phyloP scores from a whole-genome alignment of 2,329 filamentous ascomycete genomes.

The Fusarium udum region DNA sequence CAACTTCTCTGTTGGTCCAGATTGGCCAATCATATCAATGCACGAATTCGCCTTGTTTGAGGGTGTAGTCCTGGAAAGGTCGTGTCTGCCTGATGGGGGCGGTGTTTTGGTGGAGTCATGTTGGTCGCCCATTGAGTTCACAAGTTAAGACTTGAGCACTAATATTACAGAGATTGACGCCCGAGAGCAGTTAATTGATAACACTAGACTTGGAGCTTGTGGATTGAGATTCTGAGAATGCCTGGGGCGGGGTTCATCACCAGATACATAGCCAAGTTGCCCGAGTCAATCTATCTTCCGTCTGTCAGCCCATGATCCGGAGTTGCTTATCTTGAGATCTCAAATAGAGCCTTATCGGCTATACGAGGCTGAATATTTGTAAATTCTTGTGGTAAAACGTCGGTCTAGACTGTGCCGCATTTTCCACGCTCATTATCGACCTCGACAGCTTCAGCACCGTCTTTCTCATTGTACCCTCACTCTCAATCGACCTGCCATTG shows the following conservation, averaged over 20 bases:
- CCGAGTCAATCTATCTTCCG: background rate
- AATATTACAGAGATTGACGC: background rate
- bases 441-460: background rate
- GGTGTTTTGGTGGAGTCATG: background rate
- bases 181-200: background rate
- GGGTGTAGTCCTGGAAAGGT: slow-evolving; percentile 2
- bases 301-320: background rate
- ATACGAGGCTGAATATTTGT: background rate
- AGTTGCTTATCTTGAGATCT: background rate
- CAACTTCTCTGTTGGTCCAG: background rate
- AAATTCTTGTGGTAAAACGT: background rate
- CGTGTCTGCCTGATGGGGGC: slow-evolving; percentile 13
- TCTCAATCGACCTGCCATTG: background rate
- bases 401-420: background rate
- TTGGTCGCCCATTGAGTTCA: background rate
- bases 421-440: background rate
- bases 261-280: background rate
- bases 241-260: slow-evolving; percentile 5
- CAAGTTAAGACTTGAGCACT: background rate
- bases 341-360: background rate
- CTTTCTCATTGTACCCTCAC: background rate
- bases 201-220: background rate
- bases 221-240: background rate
- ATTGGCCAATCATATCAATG: background rate
- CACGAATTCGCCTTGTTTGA: background rate